Conservation (phyloP, 1,284 basidiomycete genomes). For the Cerrena zonata region DNA sequence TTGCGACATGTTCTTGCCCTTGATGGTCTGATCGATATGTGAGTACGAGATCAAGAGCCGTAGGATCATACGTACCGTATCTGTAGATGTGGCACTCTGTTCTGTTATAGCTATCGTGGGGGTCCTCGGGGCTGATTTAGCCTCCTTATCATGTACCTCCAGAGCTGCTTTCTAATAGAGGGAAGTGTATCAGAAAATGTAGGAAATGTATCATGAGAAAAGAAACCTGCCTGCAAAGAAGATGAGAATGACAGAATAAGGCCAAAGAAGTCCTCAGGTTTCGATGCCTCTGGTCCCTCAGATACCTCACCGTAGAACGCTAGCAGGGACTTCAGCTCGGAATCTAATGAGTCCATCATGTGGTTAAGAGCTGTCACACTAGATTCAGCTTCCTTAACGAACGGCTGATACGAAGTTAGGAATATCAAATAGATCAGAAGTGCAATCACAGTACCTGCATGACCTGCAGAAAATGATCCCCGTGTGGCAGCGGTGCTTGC, state of each 20-base stretch:
- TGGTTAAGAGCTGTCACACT: conserved; percentile 60
- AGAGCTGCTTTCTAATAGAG: conserved; percentile 77
- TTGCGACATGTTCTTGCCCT: conserved; percentile 19
- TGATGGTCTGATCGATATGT: conserved; percentile 34
- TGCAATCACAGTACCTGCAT: conserved; percentile 51
- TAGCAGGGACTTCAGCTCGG: conserved; percentile 54
- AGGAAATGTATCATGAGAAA: no score
- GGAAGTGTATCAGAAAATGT: no score
- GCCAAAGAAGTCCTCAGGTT: conserved; percentile 77
- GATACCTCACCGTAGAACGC: conserved; percentile 70
- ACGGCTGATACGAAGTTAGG: conserved; percentile 40
- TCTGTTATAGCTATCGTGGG: conserved; percentile 23
- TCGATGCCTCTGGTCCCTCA: conserved; percentile 54
- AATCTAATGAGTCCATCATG: conserved; percentile 53
- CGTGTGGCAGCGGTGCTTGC: conserved; percentile 25
- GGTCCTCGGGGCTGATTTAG: conserved; percentile 27
- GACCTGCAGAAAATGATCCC: conserved; percentile 56
- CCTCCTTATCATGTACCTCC: conserved; percentile 57
- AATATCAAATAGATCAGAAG: neutral
- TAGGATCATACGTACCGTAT: conserved; percentile 23
- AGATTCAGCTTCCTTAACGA: conserved; percentile 43
- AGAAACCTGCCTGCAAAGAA: conserved; percentile 55
- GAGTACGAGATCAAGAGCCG: neutral
- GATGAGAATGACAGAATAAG: conserved; percentile 70
- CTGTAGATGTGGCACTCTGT: conserved; percentile 17